Conservation (phyloP, 768 basidiomycete species). For the Trametes cinnabarina region DNA sequence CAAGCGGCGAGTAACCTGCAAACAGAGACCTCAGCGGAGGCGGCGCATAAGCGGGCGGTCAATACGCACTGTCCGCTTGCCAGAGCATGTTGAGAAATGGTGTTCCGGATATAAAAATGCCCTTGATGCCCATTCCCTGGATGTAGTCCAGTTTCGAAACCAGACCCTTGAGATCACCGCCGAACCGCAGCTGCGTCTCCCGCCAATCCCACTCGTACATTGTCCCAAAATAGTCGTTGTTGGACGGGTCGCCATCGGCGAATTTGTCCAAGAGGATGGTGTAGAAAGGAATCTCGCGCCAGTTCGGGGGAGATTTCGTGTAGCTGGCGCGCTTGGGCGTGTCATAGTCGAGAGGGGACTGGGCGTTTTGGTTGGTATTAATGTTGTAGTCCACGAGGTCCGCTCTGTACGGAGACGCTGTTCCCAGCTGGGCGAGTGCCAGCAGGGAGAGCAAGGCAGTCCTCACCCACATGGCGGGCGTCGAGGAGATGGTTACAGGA, state of each 20-base stretch:
- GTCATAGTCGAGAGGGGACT: conserved; percentile 62
- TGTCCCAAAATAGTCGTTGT: conserved; percentile 86
- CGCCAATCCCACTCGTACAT: conserved; percentile 81
- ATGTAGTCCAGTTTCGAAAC: conserved; percentile 78
- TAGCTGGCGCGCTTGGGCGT: conserved; percentile 63
- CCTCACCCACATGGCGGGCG: conserved; percentile 45
- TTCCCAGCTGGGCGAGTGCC: conserved; percentile 37
- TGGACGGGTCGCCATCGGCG: conserved; percentile 87
- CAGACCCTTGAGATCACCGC: conserved; percentile 85
- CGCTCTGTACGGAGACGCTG: conserved; percentile 65
- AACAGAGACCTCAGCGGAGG: neutral
- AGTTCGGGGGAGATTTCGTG: conserved; percentile 78
- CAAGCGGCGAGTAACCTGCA: conserved; percentile 88
- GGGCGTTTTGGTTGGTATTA: conserved; percentile 73
- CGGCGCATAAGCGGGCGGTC: neutral
- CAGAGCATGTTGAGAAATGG: conserved; percentile 95
- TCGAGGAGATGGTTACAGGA: neutral
- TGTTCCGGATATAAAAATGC: conserved; percentile 91
- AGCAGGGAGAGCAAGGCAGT: conserved; percentile 43
- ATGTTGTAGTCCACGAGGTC: conserved; percentile 73
- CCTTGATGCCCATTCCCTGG: conserved; percentile 80
- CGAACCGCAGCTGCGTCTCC: conserved; percentile 86
- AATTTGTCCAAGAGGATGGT: conserved; percentile 90
- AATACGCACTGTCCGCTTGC: conserved; percentile 86
- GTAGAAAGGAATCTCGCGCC: conserved; percentile 80